Conservation (phyloP, 495 filamentous ascomycete genomes). For the Viridothelium virens region DNA sequence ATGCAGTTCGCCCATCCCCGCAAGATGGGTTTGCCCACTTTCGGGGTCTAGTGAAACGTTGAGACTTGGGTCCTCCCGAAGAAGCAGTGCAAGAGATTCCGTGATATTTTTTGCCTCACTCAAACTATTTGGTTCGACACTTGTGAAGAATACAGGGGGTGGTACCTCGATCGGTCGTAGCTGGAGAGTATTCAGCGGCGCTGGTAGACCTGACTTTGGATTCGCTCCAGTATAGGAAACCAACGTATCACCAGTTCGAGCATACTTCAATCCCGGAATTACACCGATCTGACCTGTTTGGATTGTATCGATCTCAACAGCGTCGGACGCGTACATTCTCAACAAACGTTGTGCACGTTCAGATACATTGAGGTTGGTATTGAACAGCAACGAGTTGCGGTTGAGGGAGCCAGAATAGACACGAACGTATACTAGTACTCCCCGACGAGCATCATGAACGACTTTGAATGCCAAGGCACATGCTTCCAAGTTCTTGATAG, state of each 20-base stretch:
- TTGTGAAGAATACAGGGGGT: conserved; percentile 91
- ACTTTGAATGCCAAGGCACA: conserved; percentile 96
- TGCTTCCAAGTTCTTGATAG: conserved; percentile 53
- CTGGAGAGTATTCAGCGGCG: conserved; percentile 64
- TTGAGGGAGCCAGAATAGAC: conserved; percentile 81
- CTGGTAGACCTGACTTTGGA: conserved; percentile 54
- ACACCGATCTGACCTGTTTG: conserved; percentile 91
- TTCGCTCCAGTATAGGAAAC: conserved; percentile 59
- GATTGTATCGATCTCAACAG: conserved; percentile 73
- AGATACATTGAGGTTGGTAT: conserved; percentile 74
- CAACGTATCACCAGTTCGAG: conserved; percentile 88
- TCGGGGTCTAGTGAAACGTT: conserved; percentile 78
- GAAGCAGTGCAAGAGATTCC: conserved; percentile 63
- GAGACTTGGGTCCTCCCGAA: conserved; percentile 92
- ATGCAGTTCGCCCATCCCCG: conserved; percentile 97
- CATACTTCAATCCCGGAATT: conserved; percentile 78
- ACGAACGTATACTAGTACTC: conserved; percentile 83
- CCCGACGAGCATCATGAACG: conserved; percentile 75
- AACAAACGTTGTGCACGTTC: conserved; percentile 76
- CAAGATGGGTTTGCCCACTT: conserved; percentile 83
- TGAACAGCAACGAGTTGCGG: conserved; percentile 68
- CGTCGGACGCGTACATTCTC: conserved; percentile 86
- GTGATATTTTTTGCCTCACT: conserved; percentile 69
- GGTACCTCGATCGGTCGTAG: conserved; percentile 84
- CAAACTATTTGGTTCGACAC: conserved; percentile 75